Base-by-base conservation (phyloP, 2,329 filamentous ascomycete genomes). In the Purpureocillium takamizusanense region DNA sequence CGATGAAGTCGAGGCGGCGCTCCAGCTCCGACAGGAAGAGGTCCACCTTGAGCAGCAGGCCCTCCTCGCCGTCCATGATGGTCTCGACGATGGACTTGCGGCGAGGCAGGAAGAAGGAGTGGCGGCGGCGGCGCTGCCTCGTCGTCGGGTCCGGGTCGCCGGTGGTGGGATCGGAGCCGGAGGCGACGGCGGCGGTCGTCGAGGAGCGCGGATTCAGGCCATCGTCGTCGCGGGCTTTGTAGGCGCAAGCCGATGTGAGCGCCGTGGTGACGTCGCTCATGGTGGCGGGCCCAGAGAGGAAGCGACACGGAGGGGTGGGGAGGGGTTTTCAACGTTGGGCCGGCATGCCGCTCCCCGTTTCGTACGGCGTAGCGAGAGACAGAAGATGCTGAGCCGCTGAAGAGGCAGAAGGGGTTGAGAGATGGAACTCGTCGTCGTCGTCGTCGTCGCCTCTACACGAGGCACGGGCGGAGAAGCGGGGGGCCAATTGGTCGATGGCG, bases 21-120 rank as follows among this genome's bases (percentile, higher is more conserved):
- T 94, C 89, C 32, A 98, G 72, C 57, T 97, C 88, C 30, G 81
- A 74, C 39, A 98, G 71, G 59, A 94, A 92, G 36, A 83, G 65
- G 54, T 92, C 86, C 36, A 92, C 76, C 66, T 74, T 79, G 38
- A 81, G 63, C 38, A 81, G 53, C 25, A 82, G 56, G 16, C 69
- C 65, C 49, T 82, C 78, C 46, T 82, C 78, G 29, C 72, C 69
- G 31, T 82, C 78, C 63, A 80, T 74, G 45, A 76, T 69, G 38
- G 72, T 67, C 49, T 71, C 69, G 29, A 78, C 70, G n/a, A 78
- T 62, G 10, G 75, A 79, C 47, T 71, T 76, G 47, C 75, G 65
- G 48, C 76, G 61, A 2, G 72, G 73, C 38, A 72, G 61, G 42
- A 75, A 75, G 39, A 72, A 74, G 3, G 77, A 81, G 49, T 74